These are phyloP conservation scores for Penicillium sp. DNA, from an alignment of 2,329 filamentous ascomycete genomes.

Conservation along the genomic window DNA sequence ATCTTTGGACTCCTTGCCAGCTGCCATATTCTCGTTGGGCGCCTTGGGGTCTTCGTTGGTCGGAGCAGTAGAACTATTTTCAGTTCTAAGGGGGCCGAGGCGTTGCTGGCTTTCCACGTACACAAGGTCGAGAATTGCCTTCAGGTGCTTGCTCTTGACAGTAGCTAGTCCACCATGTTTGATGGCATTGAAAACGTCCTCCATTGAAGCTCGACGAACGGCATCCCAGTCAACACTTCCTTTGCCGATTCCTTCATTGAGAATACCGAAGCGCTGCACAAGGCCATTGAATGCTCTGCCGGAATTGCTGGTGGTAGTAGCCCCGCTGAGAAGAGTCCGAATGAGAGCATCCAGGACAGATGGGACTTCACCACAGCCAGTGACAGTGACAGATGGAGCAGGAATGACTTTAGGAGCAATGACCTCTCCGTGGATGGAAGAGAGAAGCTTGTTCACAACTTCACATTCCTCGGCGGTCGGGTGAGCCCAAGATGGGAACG, in stretches of 20 bases:
- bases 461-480: constrained; percentile 70
- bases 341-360: constrained; percentile 65
- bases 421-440: constrained; percentile 64
- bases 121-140: constrained; percentile 70
- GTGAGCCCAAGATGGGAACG: constrained; percentile 65
- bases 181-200: constrained; percentile 68
- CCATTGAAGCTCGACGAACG: constrained; percentile 58
- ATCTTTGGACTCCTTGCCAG: constrained; percentile 49
- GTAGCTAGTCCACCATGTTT: constrained; percentile 68
- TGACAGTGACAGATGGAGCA: constrained; percentile 66
- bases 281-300: constrained; percentile 66
- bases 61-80: constrained; percentile 36
- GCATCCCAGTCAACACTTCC: constrained; percentile 75
- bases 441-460: constrained; percentile 66
- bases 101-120: constrained; percentile 66
- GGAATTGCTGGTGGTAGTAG: constrained; percentile 61
- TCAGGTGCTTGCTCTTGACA: constrained; percentile 71
- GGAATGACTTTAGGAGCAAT: constrained; percentile 66
- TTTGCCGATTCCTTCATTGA: constrained; percentile 63
- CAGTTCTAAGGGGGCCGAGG: constrained; percentile 49
- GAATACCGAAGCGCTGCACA: constrained; percentile 62
- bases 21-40: constrained; percentile 40
- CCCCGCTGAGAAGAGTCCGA: constrained; percentile 61
- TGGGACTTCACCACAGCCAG: constrained; percentile 68
- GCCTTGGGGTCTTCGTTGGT: constrained; percentile 30